Evolutionary conservation across 2,329 filamentous ascomycete species (phyloP).

Genomic region (Niveomyces coronatus): DNA sequence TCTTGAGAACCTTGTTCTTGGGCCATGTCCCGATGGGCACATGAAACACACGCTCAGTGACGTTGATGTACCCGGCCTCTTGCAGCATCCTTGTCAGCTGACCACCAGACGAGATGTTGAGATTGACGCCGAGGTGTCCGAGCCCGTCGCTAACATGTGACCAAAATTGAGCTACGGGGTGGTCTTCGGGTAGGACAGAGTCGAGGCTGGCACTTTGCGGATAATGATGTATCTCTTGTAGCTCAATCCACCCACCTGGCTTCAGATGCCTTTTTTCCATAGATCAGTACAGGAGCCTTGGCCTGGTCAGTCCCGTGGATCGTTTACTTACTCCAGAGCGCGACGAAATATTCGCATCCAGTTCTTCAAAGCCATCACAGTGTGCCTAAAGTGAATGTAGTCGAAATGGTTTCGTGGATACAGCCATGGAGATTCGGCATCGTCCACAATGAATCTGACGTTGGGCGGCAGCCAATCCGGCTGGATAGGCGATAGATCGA

Average conservation of each 20-base stretch:
- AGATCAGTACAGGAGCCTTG: no score
- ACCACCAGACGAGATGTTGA: slow-evolving; percentile 31
- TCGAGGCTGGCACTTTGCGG: slow-evolving; percentile 33
- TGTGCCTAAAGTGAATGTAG: slow-evolving; percentile 49
- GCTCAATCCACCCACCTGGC: slow-evolving; percentile 44
- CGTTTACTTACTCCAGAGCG: slow-evolving; percentile 35
- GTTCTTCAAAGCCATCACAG: slow-evolving; percentile 44
- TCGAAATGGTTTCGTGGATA: slow-evolving; percentile 45
- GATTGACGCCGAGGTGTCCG: slow-evolving; percentile 33
- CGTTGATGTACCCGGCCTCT: slow-evolving; percentile 41
- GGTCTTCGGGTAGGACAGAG: slow-evolving; percentile 25
- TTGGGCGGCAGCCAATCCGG: slow-evolving; percentile 44
- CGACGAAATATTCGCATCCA: slow-evolving; percentile 40
- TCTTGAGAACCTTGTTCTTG: slow-evolving; percentile 39
- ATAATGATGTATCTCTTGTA: slow-evolving; percentile 43
- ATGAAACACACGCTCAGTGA: slow-evolving; percentile 38
- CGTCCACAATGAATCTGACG: slow-evolving; percentile 45
- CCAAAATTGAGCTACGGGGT: slow-evolving; percentile 38
- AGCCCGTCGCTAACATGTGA: slow-evolving; percentile 33
- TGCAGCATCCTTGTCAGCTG: slow-evolving; percentile 34
- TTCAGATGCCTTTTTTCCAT: slow-evolving; percentile 33
- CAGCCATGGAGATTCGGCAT: slow-evolving; percentile 46
- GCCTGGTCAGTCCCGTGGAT: no score
- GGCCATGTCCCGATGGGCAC: slow-evolving; percentile 46
- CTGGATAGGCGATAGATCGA: slow-evolving; percentile 39